Percentiles rank a stretch among this genome's conserved stretches.
phyloP scores from a whole-genome alignment of 2,329 filamentous ascomycete species.

The Apiospora hydei region DNA sequence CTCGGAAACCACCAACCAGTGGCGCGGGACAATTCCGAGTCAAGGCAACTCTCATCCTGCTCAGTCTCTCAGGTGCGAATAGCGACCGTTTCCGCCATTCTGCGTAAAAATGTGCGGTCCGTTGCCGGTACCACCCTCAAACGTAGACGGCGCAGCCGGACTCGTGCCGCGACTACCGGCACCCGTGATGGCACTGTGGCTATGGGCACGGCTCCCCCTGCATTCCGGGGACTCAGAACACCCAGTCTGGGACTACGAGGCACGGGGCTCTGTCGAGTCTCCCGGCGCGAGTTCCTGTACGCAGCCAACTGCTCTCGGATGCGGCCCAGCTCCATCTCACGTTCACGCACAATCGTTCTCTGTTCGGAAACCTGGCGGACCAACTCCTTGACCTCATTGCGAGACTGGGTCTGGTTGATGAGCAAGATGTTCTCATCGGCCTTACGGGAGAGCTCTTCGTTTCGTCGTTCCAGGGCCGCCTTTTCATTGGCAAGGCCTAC shows the following conservation, averaged over 20 bases:
- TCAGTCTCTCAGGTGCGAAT: constrained; percentile 30
- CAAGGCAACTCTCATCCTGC: neutral
- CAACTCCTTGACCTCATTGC: constrained; percentile 44
- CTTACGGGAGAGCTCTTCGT: constrained; percentile 50
- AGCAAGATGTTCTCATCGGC: constrained; percentile 53
- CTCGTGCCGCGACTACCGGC: constrained; percentile 59
- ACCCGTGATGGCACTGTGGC: constrained; percentile 38
- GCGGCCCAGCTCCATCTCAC: constrained; percentile 58
- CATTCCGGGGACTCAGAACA: constrained; percentile 58
- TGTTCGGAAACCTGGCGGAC: constrained; percentile 51
- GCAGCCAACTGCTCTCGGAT: constrained; percentile 56
- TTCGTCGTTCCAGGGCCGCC: constrained; percentile 50
- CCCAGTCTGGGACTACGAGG: constrained; percentile 62
- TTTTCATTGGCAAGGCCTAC: constrained; percentile 55
- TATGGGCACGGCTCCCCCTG: constrained; percentile 31
- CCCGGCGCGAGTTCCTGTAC: constrained; percentile 58
- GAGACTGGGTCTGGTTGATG: constrained; percentile 56
- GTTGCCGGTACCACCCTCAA: constrained; percentile 39
- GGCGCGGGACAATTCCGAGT: neutral
- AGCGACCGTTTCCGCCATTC: constrained; percentile 43
- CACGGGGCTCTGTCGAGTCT: constrained; percentile 63
- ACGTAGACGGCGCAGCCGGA: constrained; percentile 47
- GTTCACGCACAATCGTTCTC: constrained; percentile 53
- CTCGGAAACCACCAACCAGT: neutral
- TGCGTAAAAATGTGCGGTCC: constrained; percentile 47